Percentiles rank a stretch among this genome's conserved stretches.
Evolutionary conservation across 495 filamentous ascomycete species (phyloP).

Genomic region (Hypoxylon trugodes): DNA sequence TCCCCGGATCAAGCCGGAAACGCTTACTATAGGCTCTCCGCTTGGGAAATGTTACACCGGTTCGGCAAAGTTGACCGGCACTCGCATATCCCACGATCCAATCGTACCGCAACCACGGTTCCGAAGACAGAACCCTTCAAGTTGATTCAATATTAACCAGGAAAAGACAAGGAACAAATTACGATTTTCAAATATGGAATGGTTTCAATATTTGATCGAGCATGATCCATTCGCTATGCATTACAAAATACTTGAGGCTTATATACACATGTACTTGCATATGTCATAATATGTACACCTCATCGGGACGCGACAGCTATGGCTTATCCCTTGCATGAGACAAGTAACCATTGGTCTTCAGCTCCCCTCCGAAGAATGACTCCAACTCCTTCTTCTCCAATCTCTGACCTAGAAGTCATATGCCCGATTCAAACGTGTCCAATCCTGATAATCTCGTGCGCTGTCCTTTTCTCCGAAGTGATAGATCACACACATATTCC

Average conservation of each 20-base stretch:
- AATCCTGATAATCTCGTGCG: background rate
- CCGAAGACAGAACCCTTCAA: background rate
- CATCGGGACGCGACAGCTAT: background rate
- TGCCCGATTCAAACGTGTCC: background rate
- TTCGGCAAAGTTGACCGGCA: conserved; percentile 34
- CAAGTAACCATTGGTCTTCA: conserved; percentile 9
- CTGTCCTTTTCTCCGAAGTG: background rate
- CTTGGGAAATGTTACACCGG: background rate
- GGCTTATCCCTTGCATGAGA: background rate
- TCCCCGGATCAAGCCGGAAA: conserved; percentile 6
- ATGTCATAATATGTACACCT: conserved; percentile 25
- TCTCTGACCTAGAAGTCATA: conserved; percentile 4
- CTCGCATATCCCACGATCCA: background rate
- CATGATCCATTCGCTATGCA: background rate
- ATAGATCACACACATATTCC: background rate
- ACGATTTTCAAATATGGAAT: too few relatives aligned
- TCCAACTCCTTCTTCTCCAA: background rate
- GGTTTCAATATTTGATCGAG: too few relatives aligned
- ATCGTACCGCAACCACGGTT: background rate
- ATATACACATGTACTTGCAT: conserved; percentile 1
- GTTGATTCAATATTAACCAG: too few relatives aligned
- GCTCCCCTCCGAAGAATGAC: background rate
- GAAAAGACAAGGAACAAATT: too few relatives aligned
- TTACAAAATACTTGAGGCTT: background rate
- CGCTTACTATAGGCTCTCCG: conserved; percentile 15